Evolutionary conservation across 768 basidiomycete species (phyloP).

Genomic region (Boletellus ananas): DNA sequence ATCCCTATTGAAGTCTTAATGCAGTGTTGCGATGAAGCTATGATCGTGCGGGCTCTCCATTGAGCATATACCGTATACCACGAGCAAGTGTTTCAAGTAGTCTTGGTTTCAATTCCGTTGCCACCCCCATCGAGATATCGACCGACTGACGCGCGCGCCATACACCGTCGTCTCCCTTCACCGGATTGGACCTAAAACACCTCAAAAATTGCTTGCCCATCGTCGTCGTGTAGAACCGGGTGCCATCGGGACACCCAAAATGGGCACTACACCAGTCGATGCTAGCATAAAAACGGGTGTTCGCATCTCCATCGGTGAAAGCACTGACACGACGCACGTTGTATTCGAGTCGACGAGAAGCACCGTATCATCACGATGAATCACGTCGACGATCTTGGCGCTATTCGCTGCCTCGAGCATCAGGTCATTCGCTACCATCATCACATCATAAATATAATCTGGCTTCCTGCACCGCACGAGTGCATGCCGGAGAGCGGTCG

Average conservation of each 20-base stretch:
- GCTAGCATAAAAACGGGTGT: constrained; percentile 5
- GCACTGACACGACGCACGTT: constrained; percentile 8
- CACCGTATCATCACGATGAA: constrained; percentile 2
- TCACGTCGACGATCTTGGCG: constrained; percentile 14
- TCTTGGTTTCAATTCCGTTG: no score
- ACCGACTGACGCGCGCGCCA: constrained; percentile 7
- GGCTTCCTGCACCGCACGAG: constrained; percentile 7
- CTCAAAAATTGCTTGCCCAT: constrained; percentile 4
- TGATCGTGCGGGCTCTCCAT: no score
- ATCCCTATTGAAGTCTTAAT: no score
- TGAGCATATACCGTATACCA: constrained; percentile 4
- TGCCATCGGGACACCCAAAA: no score
- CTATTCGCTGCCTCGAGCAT: constrained; percentile 22
- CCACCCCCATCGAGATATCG: no score
- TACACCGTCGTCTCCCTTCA: constrained; percentile 9
- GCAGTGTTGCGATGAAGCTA: no score
- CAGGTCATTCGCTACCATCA: constrained; percentile 12
- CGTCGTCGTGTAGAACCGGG: constrained; percentile 7
- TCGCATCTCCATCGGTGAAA: no score
- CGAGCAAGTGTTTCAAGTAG: constrained; percentile 7
- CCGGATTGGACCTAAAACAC: constrained; percentile 15
- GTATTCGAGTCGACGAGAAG: constrained; percentile 22
- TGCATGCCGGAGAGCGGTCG: no score
- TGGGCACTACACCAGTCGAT: constrained; percentile 26
- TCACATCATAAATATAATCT: constrained; percentile 16